A percentile compares a stretch with the other conserved stretches of the same genome.
Evolutionary conservation across 1,139 yeast species (phyloP).

Genomic region (Yamadazyma sp.): DNA sequence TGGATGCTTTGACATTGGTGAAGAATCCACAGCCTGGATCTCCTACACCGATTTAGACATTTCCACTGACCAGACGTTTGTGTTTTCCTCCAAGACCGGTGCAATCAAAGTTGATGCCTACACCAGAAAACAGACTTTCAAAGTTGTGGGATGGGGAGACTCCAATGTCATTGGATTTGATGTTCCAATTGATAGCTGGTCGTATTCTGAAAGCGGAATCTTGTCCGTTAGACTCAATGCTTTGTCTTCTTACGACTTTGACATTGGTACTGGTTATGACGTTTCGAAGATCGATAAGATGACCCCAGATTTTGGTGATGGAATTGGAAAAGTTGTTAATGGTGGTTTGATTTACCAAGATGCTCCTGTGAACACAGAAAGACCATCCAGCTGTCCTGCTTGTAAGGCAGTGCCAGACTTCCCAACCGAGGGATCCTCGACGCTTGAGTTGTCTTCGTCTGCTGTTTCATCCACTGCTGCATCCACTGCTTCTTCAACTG

Average conservation of each 20-base stretch:
- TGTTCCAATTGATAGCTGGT: conserved; percentile 16
- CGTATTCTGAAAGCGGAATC: conserved; percentile 16
- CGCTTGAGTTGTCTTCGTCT: conserved; percentile 9
- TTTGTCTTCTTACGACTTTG: conserved; percentile 11
- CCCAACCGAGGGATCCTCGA: conserved; percentile 11
- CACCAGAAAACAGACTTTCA: conserved; percentile 19
- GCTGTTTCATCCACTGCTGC: conserved; percentile 4
- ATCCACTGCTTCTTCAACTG: conserved; percentile 7
- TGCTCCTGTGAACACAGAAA: conserved; percentile 13
- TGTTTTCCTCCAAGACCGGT: conserved; percentile 12
- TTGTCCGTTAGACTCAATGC: conserved; percentile 11
- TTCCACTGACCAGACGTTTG: conserved; percentile 13
- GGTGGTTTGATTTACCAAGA: conserved; percentile 16
- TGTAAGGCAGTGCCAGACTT: conserved; percentile 11
- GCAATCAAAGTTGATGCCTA: conserved; percentile 14
- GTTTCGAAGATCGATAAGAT: conserved; percentile 12
- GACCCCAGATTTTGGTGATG: conserved; percentile 15
- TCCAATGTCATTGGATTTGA: conserved; percentile 27
- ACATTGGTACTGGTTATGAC: conserved; percentile 19
- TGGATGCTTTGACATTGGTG: conserved; percentile 28
- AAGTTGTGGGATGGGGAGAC: conserved; percentile 31
- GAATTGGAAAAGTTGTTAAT: conserved; percentile 13
- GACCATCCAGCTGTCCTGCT: conserved; percentile 14
- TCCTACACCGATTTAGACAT: conserved; percentile 12
- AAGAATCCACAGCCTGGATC: conserved; percentile 17